These are phyloP conservation scores for Botrytis pseudocinerea DNA, from an alignment of 2,329 filamentous ascomycete genomes.

Conservation along the genomic window DNA sequence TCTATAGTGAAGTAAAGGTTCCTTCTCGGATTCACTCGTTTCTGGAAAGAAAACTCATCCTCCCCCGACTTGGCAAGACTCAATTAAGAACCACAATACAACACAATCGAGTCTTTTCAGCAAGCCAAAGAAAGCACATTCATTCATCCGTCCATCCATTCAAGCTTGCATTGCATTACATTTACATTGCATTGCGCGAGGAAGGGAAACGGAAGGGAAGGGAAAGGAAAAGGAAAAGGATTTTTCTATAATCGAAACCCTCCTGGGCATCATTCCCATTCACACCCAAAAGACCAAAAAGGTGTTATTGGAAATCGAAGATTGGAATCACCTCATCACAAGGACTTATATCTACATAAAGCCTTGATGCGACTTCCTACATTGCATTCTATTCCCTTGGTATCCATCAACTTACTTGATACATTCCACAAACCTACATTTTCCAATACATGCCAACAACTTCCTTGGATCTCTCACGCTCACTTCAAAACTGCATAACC, in stretches of 20 bases:
- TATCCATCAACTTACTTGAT: background rate
- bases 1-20: background rate
- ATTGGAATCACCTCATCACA: slow-evolving; percentile 9
- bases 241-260: background rate
- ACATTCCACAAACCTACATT: slow-evolving; percentile 5
- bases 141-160: background rate
- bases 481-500: background rate
- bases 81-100: background rate
- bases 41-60: background rate
- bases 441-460: slow-evolving; percentile 4
- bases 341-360: background rate
- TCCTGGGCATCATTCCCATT: background rate
- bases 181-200: background rate
- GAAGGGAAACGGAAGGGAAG: background rate
- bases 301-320: background rate
- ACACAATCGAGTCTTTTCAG: background rate
- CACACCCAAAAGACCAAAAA: background rate
- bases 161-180: slow-evolving; percentile 1
- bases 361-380: background rate
- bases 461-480: background rate
- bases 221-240: background rate
- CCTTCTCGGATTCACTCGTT: slow-evolving; percentile 3
- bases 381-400: background rate
- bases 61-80: slow-evolving; percentile 3
- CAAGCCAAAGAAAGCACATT: background rate